Conservation (phyloP, 1,139 yeast species). For the Blastobotrys buckinghamii region DNA sequence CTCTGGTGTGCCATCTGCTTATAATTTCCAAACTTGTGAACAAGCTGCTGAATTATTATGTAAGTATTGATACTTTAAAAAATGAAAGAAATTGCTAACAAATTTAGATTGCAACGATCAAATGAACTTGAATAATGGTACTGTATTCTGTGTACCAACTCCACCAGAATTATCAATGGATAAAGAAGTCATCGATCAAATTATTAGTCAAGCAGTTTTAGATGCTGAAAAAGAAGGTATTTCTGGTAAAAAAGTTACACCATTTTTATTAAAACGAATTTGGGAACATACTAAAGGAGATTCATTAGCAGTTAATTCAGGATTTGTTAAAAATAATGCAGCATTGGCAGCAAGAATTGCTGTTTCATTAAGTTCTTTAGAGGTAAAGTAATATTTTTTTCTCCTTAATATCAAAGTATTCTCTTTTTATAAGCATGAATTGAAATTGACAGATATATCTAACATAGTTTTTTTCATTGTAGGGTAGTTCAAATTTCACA, state of each 20-base stretch:
- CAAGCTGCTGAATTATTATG: constrained; percentile 62
- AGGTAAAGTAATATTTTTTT: constrained; percentile 25
- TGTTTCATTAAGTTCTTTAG: constrained; percentile 40
- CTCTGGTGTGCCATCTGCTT: constrained; percentile 70
- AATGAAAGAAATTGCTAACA: constrained; percentile 6
- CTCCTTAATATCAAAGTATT: too few species aligned
- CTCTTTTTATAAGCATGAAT: too few species aligned
- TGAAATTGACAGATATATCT: not conserved
- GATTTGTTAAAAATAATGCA: constrained; percentile 76
- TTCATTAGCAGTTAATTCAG: constrained; percentile 65
- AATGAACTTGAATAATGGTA: constrained; percentile 59
- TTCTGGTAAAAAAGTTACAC: constrained; percentile 71
- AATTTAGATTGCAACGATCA: constrained; percentile 38
- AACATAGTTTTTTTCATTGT: not conserved
- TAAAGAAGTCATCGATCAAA: constrained; percentile 44
- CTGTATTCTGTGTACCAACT: constrained; percentile 77
- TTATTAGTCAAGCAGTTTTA: constrained; percentile 53
- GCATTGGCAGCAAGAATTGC: constrained; percentile 64
- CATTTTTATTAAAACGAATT: constrained; percentile 62
- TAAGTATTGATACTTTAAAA: constrained; percentile 21
- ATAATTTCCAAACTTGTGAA: constrained; percentile 44
- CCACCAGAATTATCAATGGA: constrained; percentile 59
- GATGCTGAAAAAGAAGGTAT: constrained; percentile 54
- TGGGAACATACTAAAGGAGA: constrained; percentile 62
- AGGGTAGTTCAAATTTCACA: not conserved